Evolutionary conservation across 2,329 filamentous ascomycete species (phyloP), one percentile per base, ranked within the genome.

Genomic region (Pyrenochaeta sp.): DNA sequence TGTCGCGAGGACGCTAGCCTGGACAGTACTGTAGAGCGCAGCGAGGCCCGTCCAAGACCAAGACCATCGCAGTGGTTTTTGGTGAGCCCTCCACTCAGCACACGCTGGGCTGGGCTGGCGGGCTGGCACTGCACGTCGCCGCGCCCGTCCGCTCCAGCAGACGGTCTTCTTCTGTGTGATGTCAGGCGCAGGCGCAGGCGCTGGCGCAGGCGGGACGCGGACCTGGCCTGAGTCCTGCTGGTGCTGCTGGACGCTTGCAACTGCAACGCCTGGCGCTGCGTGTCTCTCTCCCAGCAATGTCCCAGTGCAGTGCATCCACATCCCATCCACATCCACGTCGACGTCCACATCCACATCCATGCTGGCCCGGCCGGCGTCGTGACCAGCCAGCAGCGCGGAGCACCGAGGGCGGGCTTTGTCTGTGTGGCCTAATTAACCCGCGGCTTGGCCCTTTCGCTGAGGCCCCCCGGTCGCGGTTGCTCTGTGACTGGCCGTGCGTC

Each of bases 391-490:
- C 48, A 50, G 46, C 54, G 50, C 48, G 56, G 52, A 50, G 56
- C 50, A 52, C 49, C 55, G 56, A 39, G 54, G 54, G 51, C 45
- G 27, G 43, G 54, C 60, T 56, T 56, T 54, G 48, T 49, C 54
- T 40, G 48, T 40, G 48, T 30, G 28, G 28, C 28, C 28, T 30
- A 30, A 30, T 30, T 30, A 30, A 30, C 28, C 28, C 28, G 28
- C 28, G 5, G 28, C 28, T 34, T 42, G 34, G 28, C 25, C 45
- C 30, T 47, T 40, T 49, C 50, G 47, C 32, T 45, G 49, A 46
- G 54, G 27, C 34, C 46, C 62, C 62, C 61, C 58, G 61, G 58
- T 58, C 59, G 64, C 62, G 61, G 50, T 54, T 67, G 65, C 65
- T 65, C 64, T 64, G 61, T 65, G 57, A n/a, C 53, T 50, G 45